Evolutionary conservation across 1,139 yeast species (phyloP).

Genomic region (Fermentozyma sake): DNA sequence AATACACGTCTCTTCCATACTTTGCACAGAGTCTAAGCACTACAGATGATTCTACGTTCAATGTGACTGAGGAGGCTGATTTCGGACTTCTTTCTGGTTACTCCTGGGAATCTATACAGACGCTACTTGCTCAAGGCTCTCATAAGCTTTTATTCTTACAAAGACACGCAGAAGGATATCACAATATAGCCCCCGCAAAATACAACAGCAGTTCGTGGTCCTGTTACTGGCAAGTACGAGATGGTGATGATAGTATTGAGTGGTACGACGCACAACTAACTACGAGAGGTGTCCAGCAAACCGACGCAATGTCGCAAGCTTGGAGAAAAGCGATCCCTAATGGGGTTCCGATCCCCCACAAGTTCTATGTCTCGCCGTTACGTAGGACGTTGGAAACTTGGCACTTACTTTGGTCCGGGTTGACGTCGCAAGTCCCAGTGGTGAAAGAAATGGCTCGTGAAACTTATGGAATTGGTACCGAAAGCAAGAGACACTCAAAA

Average conservation of each 20-base stretch:
- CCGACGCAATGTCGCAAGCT: constrained; percentile 13
- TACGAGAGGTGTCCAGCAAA: constrained; percentile 20
- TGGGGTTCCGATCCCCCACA: constrained; percentile 24
- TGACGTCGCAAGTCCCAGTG: constrained; percentile 14
- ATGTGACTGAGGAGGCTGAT: no score
- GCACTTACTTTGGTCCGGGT: constrained; percentile 21
- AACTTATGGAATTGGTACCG: constrained; percentile 35
- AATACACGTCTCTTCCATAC: no score
- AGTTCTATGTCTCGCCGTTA: constrained; percentile 32
- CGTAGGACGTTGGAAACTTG: constrained; percentile 34
- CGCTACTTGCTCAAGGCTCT: no score
- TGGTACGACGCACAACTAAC: constrained; percentile 41
- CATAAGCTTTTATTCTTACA: constrained; percentile 32
- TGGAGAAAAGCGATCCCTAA: constrained; percentile 16
- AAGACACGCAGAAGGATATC: constrained; percentile 41
- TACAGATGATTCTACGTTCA: no score
- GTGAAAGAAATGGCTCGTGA: constrained; percentile 35
- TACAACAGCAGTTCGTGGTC: constrained; percentile 23
- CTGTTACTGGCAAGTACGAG: constrained; percentile 27
- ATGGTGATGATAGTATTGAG: constrained; percentile 25
- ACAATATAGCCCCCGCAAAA: constrained; percentile 26
- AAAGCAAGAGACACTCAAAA: constrained; percentile 29
- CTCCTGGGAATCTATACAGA: no score
- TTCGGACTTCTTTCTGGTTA: no score
- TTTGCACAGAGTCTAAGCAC: no score